These are phyloP conservation scores for Populus alba DNA, from an alignment of 345 rosid genomes.

Conservation along the genomic window DNA sequence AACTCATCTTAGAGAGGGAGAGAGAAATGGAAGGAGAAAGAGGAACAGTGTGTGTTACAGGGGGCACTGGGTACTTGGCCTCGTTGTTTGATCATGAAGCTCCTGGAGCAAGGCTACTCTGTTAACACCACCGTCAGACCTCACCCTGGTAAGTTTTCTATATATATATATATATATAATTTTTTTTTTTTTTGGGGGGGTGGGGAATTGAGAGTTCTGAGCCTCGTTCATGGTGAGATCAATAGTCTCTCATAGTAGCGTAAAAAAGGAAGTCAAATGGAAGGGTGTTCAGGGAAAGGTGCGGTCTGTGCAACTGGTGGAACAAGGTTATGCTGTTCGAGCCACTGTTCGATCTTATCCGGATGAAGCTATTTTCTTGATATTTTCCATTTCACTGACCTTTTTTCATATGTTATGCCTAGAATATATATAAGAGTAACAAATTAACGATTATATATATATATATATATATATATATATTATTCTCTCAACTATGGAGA, in stretches of 20 bases:
- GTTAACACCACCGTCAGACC: conserved; percentile 34
- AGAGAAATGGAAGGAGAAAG: conserved; percentile 3
- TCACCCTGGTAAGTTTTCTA: not conserved
- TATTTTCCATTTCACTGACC: not conserved
- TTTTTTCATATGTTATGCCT: too few species aligned
- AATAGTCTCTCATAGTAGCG: too few species aligned
- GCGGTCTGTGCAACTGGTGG: not conserved
- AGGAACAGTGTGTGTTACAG: conserved; percentile 31
- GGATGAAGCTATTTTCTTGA: not conserved
- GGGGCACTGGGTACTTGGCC: conserved; percentile 27
- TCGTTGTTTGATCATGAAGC: conserved; percentile 35
- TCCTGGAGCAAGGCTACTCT: conserved; percentile 33
- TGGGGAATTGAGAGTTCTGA: too few species aligned
- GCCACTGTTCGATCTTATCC: conserved; percentile 11
- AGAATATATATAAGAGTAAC: too few species aligned
- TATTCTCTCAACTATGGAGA: too few species aligned
- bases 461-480: too few species aligned
- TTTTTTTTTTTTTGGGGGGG: too few species aligned
- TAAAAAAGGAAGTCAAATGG: conserved; percentile 1
- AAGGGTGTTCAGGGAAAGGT: not conserved
- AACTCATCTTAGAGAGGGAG: not conserved
- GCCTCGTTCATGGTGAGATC: too few species aligned
- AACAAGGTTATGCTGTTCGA: conserved; percentile 8
- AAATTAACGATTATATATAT: too few species aligned
- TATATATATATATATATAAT: not conserved